These are phyloP conservation scores for Dactylellina parvicollis DNA, from an alignment of 2,329 filamentous ascomycete genomes.

Conservation along the genomic window DNA sequence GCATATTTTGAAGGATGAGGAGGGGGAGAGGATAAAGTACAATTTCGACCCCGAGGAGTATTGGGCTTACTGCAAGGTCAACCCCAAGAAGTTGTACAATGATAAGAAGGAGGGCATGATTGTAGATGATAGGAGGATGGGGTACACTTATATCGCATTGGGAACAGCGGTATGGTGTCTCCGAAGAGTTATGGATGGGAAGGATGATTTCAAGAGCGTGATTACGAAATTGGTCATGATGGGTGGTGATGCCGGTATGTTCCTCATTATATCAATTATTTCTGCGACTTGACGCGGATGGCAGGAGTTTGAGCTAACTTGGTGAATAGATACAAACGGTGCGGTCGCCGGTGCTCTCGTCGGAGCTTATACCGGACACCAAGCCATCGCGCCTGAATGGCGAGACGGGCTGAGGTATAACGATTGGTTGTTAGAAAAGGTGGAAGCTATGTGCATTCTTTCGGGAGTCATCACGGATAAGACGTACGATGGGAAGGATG, in stretches of 20 bases:
- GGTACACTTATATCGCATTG: conserved; percentile 68
- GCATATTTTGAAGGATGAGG: conserved; percentile 61
- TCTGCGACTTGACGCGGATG: neutral
- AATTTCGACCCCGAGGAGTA: conserved; percentile 63
- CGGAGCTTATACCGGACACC: conserved; percentile 65
- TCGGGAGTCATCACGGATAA: conserved; percentile 61
- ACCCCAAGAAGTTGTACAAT: conserved; percentile 57
- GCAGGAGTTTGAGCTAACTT: neutral
- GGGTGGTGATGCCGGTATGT: conserved; percentile 64
- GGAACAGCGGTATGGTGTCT: conserved; percentile 65
- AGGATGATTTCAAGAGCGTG: conserved; percentile 63
- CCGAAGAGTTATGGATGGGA: conserved; percentile 63
- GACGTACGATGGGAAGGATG: conserved; percentile 60
- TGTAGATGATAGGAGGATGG: conserved; percentile 65
- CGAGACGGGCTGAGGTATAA: conserved; percentile 64
- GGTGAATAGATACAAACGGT: conserved; percentile 65
- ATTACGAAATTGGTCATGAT: conserved; percentile 66
- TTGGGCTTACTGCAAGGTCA: conserved; percentile 60
- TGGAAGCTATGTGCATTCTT: conserved; percentile 62
- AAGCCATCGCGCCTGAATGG: conserved; percentile 65
- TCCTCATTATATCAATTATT: neutral
- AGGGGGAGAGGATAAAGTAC: conserved; percentile 51
- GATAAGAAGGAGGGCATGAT: conserved; percentile 61
- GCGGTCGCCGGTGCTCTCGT: conserved; percentile 67
- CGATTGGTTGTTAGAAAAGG: conserved; percentile 64